Conservation (phyloP, 441 rosid species). For the Dalechampia spathulata region DNA sequence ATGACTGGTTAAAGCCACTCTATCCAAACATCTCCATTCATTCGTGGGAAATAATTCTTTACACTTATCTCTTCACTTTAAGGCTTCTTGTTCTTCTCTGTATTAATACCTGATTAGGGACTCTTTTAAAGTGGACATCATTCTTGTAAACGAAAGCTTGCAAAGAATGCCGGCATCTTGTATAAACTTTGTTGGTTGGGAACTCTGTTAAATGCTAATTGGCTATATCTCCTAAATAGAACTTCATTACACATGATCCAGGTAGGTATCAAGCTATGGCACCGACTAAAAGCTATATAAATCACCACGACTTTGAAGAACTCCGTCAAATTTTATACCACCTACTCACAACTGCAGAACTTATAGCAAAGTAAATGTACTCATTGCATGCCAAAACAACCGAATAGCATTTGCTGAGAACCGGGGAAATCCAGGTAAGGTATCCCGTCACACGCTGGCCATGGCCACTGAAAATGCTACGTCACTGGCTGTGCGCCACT, state of each 20-base stretch:
- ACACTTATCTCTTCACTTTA: constrained; percentile 10
- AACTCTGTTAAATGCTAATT: too few relatives aligned
- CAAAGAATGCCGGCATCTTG: too few relatives aligned
- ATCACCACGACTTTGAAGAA: not conserved
- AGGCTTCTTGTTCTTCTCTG: constrained; percentile 20
- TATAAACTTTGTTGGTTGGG: too few relatives aligned
- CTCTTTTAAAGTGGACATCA: constrained; percentile 11
- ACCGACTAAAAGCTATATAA: not conserved
- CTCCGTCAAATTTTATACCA: not conserved
- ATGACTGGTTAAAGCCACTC: constrained; percentile 15
- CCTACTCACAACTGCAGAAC: not conserved
- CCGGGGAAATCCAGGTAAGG: not conserved
- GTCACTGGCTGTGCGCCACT: constrained; percentile 26
- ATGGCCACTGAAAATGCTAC: constrained; percentile 1
- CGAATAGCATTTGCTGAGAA: not conserved
- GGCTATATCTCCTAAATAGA: too few relatives aligned
- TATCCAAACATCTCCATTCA: constrained; percentile 22
- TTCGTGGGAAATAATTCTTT: constrained; percentile 28
- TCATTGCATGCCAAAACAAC: not conserved
- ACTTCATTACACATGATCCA: too few relatives aligned
- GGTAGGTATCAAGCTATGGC: too few relatives aligned
- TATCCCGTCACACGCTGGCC: not conserved
- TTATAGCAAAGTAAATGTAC: not conserved
- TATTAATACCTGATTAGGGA: constrained; percentile 14
- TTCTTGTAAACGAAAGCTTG: constrained; percentile 29